Conservation (phyloP, 306 rosid species). For the Gastrolobium villosum region DNA sequence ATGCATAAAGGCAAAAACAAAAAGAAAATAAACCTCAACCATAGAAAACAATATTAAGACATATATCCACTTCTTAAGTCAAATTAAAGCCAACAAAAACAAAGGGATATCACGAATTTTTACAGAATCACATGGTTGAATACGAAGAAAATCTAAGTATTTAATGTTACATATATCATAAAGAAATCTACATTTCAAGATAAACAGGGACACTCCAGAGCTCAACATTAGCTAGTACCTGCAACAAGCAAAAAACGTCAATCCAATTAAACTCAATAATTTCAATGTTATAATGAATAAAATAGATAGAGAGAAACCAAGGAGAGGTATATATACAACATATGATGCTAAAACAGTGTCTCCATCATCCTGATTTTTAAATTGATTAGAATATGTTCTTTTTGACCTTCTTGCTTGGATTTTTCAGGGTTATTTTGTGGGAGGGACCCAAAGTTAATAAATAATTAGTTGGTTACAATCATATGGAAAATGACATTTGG, state of each 20-base stretch:
- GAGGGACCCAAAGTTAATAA: constrained; percentile 54
- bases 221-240: constrained; percentile 62
- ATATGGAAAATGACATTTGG: constrained; percentile 47
- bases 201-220: constrained; percentile 48
- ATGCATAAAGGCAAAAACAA: constrained; percentile 44
- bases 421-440: constrained; percentile 47
- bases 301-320: neutral
- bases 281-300: constrained; percentile 1
- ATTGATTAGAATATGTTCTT: constrained; percentile 42
- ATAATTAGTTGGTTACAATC: constrained; percentile 34
- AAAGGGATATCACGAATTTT: constrained; percentile 52
- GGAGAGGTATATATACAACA: constrained; percentile 27
- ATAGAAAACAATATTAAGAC: constrained; percentile 39
- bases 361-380: constrained; percentile 14
- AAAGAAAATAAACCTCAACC: constrained; percentile 26
- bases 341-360: constrained; percentile 10
- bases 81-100: constrained; percentile 54
- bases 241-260: constrained; percentile 48
- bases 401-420: constrained; percentile 56
- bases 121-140: constrained; percentile 59
- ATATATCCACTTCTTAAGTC: constrained; percentile 49
- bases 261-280: constrained; percentile 16
- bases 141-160: constrained; percentile 52
- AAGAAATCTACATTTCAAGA: constrained; percentile 48
- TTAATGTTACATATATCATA: constrained; percentile 48